Conservation (phyloP, 495 filamentous ascomycete species). For the Aspergillus carlsbadensis region DNA sequence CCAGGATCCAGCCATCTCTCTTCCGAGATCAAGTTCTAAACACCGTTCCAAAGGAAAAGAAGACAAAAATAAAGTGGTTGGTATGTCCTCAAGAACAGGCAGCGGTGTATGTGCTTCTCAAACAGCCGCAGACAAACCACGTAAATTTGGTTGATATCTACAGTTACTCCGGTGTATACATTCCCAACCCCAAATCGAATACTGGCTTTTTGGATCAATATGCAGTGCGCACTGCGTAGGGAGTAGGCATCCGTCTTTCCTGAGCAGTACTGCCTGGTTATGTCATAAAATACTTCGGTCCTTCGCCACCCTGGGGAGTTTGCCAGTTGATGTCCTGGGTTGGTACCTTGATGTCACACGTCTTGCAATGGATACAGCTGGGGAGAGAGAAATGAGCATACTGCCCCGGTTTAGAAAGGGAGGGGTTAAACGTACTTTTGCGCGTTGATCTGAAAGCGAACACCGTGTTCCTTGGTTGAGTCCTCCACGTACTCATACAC, state of each 20-base stretch:
- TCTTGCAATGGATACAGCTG: slow-evolving; percentile 99
- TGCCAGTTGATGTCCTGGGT: slow-evolving; percentile 97
- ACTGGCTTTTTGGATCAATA: neutral
- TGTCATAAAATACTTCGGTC: slow-evolving; percentile 95
- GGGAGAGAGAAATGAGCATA: slow-evolving; percentile 25
- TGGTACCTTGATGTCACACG: slow-evolving; percentile 97
- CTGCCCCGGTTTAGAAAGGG: neutral
- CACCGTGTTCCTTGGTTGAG: slow-evolving; percentile 72
- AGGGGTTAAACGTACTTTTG: slow-evolving; percentile 73
- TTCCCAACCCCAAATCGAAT: neutral
- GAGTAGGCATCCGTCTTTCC: neutral
- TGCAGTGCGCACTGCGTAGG: too few relatives aligned
- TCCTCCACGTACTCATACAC: slow-evolving; percentile 99
- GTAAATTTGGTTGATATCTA: neutral
- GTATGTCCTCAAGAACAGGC: neutral
- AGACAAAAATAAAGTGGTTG: neutral
- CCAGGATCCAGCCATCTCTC: too few relatives aligned
- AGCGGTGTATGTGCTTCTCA: neutral
- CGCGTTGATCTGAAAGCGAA: slow-evolving; percentile 95
- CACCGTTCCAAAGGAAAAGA: neutral
- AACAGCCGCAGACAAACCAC: too few relatives aligned
- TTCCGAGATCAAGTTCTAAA: too few relatives aligned
- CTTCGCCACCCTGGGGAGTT: slow-evolving; percentile 92
- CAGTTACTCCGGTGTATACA: neutral
- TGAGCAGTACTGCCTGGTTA: slow-evolving; percentile 26